Conservation (phyloP, 345 rosid species). For the Citrus trifoliata region DNA sequence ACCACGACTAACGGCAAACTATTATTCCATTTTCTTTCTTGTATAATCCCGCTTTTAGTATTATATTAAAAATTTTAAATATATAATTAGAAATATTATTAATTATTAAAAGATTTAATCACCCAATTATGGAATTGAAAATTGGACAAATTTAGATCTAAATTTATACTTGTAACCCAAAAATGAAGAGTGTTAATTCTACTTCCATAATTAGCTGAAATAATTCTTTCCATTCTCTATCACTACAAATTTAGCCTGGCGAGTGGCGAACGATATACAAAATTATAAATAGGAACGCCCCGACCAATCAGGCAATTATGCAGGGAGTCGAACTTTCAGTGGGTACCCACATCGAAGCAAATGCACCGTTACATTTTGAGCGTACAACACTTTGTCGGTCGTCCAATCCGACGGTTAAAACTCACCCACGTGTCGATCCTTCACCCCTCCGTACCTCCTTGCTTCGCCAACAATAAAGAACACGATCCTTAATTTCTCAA, state of each 20-base stretch:
- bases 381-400: conserved; percentile 27
- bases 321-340: background rate
- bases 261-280: background rate
- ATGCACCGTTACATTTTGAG: conserved; percentile 15
- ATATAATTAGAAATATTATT: no score
- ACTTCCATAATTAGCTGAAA: background rate
- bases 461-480: background rate
- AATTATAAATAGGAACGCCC: background rate
- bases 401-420: conserved; percentile 20
- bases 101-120: no score
- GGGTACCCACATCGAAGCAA: background rate
- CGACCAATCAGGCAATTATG: background rate
- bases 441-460: conserved; percentile 13
- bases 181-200: background rate
- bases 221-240: background rate
- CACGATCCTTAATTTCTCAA: background rate
- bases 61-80: no score
- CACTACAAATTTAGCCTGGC: background rate
- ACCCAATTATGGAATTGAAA: background rate
- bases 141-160: background rate
- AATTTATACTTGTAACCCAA: background rate
- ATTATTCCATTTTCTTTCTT: background rate
- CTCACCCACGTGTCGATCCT: conserved; percentile 33
- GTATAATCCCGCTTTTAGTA: no score
- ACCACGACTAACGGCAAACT: background rate